Evolutionary conservation across 2,329 filamentous ascomycete species (phyloP).

Genomic region (Didymella keratinophila): DNA sequence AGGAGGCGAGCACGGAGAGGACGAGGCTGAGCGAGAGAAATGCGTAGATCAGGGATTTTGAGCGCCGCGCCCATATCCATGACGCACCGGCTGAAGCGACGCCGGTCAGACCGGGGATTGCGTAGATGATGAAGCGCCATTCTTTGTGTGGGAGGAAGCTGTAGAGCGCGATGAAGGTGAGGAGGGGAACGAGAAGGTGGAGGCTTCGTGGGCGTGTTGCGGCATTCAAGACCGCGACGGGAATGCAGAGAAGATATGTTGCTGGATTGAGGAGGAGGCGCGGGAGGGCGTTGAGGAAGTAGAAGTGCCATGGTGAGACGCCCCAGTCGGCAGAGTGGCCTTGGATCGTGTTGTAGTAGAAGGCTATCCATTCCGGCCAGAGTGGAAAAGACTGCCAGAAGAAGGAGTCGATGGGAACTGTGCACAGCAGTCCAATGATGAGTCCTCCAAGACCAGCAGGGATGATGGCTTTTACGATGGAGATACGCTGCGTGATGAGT

Average conservation of each 20-base stretch:
- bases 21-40: conserved; percentile 64
- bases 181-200: conserved; percentile 67
- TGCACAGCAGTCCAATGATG: conserved; percentile 70
- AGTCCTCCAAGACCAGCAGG: conserved; percentile 71
- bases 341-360: conserved; percentile 88
- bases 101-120: conserved; percentile 80
- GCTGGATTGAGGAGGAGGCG: conserved; percentile 84
- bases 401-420: conserved; percentile 83
- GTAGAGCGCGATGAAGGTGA: conserved; percentile 80
- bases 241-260: conserved; percentile 61
- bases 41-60: conserved; percentile 66
- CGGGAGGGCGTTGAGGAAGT: conserved; percentile 82
- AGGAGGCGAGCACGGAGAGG: conserved; percentile 66
- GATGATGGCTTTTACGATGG: conserved; percentile 66
- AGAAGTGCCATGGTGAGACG: conserved; percentile 83
- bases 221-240: conserved; percentile 60
- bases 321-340: conserved; percentile 90
- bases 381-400: conserved; percentile 83
- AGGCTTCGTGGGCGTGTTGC: conserved; percentile 55
- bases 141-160: conserved; percentile 95
- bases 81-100: conserved; percentile 77
- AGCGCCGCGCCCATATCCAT: conserved; percentile 66
- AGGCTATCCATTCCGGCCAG: conserved; percentile 90
- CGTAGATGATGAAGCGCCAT: conserved; percentile 92
- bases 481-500: conserved; percentile 63